A percentile compares a stretch with the other conserved stretches of the same genome.
These are phyloP conservation scores for Populus ilicifolia DNA, from an alignment of 345 rosid genomes.

Conservation along the genomic window DNA sequence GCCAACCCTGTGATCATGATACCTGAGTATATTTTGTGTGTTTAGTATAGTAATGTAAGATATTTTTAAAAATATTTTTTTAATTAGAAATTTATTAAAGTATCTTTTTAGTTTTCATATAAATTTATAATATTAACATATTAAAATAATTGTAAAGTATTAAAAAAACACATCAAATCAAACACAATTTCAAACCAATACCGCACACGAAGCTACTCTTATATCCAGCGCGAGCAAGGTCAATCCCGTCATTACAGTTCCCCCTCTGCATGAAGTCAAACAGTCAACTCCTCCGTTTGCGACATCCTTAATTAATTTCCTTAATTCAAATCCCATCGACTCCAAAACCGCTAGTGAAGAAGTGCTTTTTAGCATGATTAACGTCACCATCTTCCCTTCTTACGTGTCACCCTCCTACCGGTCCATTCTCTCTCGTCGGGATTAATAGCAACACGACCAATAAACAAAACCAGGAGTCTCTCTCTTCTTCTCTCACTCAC, in stretches of 20 bases:
- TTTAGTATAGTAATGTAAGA: too few species aligned
- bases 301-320: background rate
- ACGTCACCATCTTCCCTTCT: background rate
- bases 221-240: constrained; percentile 3
- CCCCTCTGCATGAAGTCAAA: constrained; percentile 40
- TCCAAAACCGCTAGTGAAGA: constrained; percentile 20
- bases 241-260: constrained; percentile 5
- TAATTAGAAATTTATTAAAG: too few species aligned
- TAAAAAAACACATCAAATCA: background rate
- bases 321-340: background rate
- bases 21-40: too few species aligned
- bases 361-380: constrained; percentile 22
- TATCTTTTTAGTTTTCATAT: too few species aligned
- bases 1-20: too few species aligned
- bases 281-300: constrained; percentile 41
- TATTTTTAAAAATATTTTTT: too few species aligned
- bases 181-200: background rate
- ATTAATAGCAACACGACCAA: constrained; percentile 45
- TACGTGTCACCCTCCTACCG: constrained; percentile 45
- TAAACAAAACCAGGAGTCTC: constrained; percentile 41
- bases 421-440: constrained; percentile 40
- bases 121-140: too few species aligned
- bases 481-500: constrained; percentile 23
- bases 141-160: too few species aligned
- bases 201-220: background rate